phyloP scores from a whole-genome alignment of 129 eudicot species.

The Glebionis coronaria region DNA sequence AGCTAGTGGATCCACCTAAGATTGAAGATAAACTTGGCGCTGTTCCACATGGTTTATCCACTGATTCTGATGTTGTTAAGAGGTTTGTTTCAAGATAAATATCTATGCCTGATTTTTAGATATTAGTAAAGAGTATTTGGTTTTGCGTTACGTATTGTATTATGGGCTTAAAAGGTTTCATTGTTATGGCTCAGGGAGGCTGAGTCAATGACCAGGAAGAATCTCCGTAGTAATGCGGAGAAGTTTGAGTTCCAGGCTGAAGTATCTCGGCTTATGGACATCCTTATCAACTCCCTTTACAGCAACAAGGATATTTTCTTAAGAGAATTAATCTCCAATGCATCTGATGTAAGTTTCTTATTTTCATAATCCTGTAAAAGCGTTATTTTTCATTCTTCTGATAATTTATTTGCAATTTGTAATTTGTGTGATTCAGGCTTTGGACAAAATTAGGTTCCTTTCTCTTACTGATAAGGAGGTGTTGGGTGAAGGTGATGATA shows the following conservation, averaged over 20 bases:
- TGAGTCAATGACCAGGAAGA: slow-evolving; percentile 81
- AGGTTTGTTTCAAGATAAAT: slow-evolving; percentile 37
- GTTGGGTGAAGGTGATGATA: slow-evolving; percentile 85
- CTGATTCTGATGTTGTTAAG: slow-evolving; percentile 90
- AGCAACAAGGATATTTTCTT: slow-evolving; percentile 96
- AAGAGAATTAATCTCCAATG: slow-evolving; percentile 96
- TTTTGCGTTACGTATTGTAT: too few species aligned
- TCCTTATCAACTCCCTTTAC: slow-evolving; percentile 93
- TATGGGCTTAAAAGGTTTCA: background rate
- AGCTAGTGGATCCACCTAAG: slow-evolving; percentile 82
- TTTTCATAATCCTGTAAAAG: background rate
- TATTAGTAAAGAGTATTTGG: too few species aligned
- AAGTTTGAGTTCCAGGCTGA: slow-evolving; percentile 98
- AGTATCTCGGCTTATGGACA: slow-evolving; percentile 99
- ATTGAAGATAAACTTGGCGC: slow-evolving; percentile 89
- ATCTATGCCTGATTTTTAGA: too few species aligned
- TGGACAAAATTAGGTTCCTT: slow-evolving; percentile 93
- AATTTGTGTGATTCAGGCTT: slow-evolving; percentile 52
- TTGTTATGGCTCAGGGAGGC: slow-evolving; percentile 61
- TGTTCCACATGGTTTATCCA: slow-evolving; percentile 91
- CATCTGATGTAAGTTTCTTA: slow-evolving; percentile 73
- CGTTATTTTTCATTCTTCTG: background rate
- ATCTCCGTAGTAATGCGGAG: slow-evolving; percentile 72
- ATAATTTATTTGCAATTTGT: background rate
- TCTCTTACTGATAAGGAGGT: slow-evolving; percentile 88